Evolutionary conservation across 192 early-diverging fungal genomes (phyloP), one percentile per base, ranked within the genome.

Genomic region (Backusella psychrophila): DNA sequence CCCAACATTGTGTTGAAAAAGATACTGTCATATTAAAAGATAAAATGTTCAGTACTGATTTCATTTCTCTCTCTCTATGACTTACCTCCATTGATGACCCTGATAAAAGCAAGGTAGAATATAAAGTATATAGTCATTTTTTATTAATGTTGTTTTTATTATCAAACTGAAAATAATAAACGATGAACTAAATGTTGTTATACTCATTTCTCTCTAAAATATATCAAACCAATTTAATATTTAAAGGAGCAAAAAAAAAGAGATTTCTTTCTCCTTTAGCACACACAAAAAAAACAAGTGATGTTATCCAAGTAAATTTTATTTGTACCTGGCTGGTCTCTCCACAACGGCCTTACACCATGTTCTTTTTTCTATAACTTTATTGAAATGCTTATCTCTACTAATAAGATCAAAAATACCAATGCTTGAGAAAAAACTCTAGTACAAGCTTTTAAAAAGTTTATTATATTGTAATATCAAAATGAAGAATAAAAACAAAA

Each of bases 1-100:
- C 73, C 80, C 80, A 81, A 17, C 80, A 81, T 49, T 81, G 73
- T 1, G 80, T 81, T 6, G 73, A 33, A 49, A 78, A 77, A 7
- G 77, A 71, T 14, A 49, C 53, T 49, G 31, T 39, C 35, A 23
- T 35, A 34, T 6, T 12, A 23, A 6, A 69, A 44, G 15, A 33
- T 4, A 26, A 44, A 26, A 5, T 42, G 9, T 42, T 71, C 42
- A 44, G 15, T 44, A 44, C 15, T 21, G 52, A 11, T 21, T 70
- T 3, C 21, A 4, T 38, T 9, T 21, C 19, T 38, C 17, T 38
- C 35, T 9, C 19, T 21, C 33, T 0, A 38, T 38, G 11, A 19
- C n/a, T 6, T 69, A 69, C 67, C 67, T 38, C 67, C 35, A 69
- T 41, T 21, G n/a, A 69, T 21, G 1, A 6, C n/a, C 41, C n/a